Evolutionary conservation across 371 early-diverging fungal species (phyloP), one percentile per base, ranked within the genome.

Genomic region (Rhizopus stolonifer): DNA sequence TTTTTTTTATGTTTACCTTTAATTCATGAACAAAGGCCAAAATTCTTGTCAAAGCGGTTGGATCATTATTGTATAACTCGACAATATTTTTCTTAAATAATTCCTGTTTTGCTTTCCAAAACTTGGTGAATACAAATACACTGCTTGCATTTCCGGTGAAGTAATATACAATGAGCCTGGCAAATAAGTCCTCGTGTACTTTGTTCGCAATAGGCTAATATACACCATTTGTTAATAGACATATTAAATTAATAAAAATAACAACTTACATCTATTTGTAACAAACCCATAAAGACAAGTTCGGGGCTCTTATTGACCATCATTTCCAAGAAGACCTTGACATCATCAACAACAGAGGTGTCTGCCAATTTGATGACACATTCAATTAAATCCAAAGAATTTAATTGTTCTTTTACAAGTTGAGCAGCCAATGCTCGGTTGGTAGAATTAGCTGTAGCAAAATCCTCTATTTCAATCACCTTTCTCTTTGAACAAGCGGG

Each of bases 11-110:
- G 39, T 17, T 50, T 78, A 88, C 90, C 79, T 87, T 88, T 47
- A 93, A 65, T 45, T 93, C 93, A 52, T 93, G 92, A 3, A 86
- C 80, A 45, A 92, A 80, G 58, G 91, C 93, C 38, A 93, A 64
- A 18, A 93, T 86, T 10, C 93, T 82, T 4, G 87, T 77, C 2
- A 95, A 62, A 1, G 79, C 67, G 1, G 87, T 74, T 13, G 86
- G 82, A 53, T 93, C 92, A 53, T 86, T 83, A 9, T 71, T 68
- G 67, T 93, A 90, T 49, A 93, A 46, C 39, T 88, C 90, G 24
- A 89, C 54, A 2, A 92, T 73, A 9, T 85, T 86, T 39, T 82
- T 78, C 1, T 85, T 67, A 18, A 90, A 70, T 15, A 89, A 60
- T 0, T 71, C 67, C 4, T 80, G 82, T 22, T 85, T 81, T 4